Percentiles rank a stretch among this genome's conserved stretches.
These are phyloP conservation scores for Daldinia grandis DNA, from an alignment of 495 filamentous ascomycete genomes.

Conservation along the genomic window DNA sequence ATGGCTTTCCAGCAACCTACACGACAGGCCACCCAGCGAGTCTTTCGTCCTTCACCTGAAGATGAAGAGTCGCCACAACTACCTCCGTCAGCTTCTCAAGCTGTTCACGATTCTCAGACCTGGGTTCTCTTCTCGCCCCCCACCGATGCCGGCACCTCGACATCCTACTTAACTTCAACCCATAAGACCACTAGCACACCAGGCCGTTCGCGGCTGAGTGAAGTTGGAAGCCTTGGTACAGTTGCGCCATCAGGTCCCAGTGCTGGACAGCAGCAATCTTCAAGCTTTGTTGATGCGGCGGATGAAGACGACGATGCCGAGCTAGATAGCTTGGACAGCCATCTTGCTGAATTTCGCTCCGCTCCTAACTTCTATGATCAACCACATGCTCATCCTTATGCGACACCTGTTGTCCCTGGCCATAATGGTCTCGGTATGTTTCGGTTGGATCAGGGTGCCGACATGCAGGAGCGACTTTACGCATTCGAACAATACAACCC, in stretches of 20 bases:
- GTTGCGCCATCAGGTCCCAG: constrained; percentile 60
- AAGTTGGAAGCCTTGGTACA: constrained; percentile 84
- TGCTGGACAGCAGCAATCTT: constrained; percentile 50
- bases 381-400: constrained; percentile 48
- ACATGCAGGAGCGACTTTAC: constrained; percentile 82
- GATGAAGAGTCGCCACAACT: constrained; percentile 56
- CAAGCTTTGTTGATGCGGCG: constrained; percentile 54
- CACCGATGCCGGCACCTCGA: constrained; percentile 67
- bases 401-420: constrained; percentile 75
- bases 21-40: constrained; percentile 66
- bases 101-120: constrained; percentile 79
- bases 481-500: constrained; percentile 85
- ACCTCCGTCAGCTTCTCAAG: constrained; percentile 49
- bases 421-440: constrained; percentile 95
- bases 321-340: constrained; percentile 90
- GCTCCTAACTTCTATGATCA: constrained; percentile 63
- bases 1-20: constrained; percentile 90
- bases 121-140: constrained; percentile 95
- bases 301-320: constrained; percentile 76
- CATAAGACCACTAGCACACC: constrained; percentile 75
- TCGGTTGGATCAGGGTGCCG: constrained; percentile 53
- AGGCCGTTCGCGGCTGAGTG: constrained; percentile 78
- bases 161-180: constrained; percentile 75
- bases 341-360: constrained; percentile 82
- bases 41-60: constrained; percentile 61